phyloP scores from a whole-genome alignment of 805 yeast genomes.

The Cyberlindnera amylophila region DNA sequence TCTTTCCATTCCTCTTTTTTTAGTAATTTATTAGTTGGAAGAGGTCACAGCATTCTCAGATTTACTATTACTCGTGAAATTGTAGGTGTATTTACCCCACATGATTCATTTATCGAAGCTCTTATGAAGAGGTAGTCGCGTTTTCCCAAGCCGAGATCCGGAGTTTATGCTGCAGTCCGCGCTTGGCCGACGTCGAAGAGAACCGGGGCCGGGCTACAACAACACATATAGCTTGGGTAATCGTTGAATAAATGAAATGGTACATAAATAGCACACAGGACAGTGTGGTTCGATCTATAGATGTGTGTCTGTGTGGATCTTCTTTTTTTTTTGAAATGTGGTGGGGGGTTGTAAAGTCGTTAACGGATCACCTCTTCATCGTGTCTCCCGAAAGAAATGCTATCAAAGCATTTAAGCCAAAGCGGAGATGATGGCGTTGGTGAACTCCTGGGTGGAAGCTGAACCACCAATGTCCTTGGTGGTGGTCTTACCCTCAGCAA shows the following conservation, averaged over 20 bases:
- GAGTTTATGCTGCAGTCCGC: too few species aligned
- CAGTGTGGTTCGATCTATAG: not conserved
- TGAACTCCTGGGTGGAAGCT: conserved; percentile 88
- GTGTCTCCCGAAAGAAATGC: not conserved
- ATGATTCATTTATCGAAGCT: too few species aligned
- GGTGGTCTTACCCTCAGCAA: conserved; percentile 80
- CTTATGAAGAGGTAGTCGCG: too few species aligned
- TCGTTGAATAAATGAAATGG: not conserved
- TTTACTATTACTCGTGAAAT: too few species aligned
- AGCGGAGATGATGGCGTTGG: conserved; percentile 73
- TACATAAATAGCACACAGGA: not conserved
- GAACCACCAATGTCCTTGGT: conserved; percentile 92
- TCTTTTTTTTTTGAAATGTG: too few species aligned
- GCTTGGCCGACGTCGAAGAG: too few species aligned
- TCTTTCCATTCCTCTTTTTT: too few species aligned
- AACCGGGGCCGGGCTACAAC: too few species aligned
- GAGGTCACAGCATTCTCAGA: too few species aligned
- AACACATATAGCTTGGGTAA: not conserved
- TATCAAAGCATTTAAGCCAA: conserved; percentile 8
- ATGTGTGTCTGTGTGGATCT: not conserved
- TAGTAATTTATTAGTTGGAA: too few species aligned
- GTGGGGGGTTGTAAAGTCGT: not conserved
- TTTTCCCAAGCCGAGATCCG: too few species aligned
- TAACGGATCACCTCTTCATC: not conserved
- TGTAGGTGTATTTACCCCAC: too few species aligned